Evolutionary conservation across 495 filamentous ascomycete genomes (phyloP), one percentile per base, ranked within the genome.

Genomic region (Chaetomidium leptoderma): DNA sequence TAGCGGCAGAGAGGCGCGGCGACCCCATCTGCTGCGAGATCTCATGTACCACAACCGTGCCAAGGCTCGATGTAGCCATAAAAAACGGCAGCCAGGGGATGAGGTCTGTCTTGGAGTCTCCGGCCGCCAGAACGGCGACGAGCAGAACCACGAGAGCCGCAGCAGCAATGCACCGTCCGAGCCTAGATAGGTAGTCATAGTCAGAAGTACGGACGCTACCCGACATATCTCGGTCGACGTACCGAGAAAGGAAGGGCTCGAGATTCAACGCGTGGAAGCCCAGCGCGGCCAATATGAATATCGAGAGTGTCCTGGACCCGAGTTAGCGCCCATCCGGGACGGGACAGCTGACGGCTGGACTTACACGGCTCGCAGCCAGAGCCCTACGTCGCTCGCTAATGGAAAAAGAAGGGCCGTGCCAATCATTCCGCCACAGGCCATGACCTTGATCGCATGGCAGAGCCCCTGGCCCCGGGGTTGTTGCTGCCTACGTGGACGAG

Each of bases 361-460:
- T 70, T 63, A 74, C 72, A 72, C 46, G 30, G 58, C 59, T 37
- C 59, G 53, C 51, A 70, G 71, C 42, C 66, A 62, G 2, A 53
- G 35, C 30, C 60, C 51, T 51, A 63, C 63, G 17, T 43, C 44
- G 16, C 62, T 61, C 13, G 67, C 59, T 5, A 64, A 60, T 14
- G 70, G 64, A 51, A 68, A 65, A 11, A 69, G 21, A 45, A 73
- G 49, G n/a, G 68, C 71, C 8, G 68, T 55, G 26, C 64, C 67
- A 50, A 71, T 61, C 73, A 76, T 74, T 30, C 62, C 21, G 3
- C 68, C 71, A 23, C 55, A 61, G 21, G 71, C 66, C 16, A 69
- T 2, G 23, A 72, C 64, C 39, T 67, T 72, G 53, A 39, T 30
- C 32, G 48, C 35, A 57, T 35, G 49, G 21, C 45, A 53, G n/a